phyloP scores from a whole-genome alignment of 2,329 filamentous ascomycete genomes.

The Colletotrichum sidae region DNA sequence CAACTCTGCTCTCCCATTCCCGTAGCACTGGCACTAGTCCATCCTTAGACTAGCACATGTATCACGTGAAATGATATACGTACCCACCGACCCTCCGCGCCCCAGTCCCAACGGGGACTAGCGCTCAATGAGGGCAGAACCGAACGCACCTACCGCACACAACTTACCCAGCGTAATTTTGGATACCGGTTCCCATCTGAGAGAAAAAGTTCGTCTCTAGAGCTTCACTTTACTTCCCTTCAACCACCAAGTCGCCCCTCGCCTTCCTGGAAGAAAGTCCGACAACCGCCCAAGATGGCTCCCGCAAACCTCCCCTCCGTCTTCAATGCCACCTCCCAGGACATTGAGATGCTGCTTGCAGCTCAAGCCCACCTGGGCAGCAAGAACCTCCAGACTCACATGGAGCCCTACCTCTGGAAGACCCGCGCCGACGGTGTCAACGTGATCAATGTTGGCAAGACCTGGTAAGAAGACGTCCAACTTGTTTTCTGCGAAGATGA shows the following conservation, averaged over 20 bases:
- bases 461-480: constrained; percentile 79
- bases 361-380: constrained; percentile 96
- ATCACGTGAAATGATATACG: constrained; percentile 47
- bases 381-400: constrained; percentile 99
- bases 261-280: constrained; percentile 38
- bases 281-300: constrained; percentile 78
- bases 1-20: constrained; percentile 7
- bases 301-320: constrained; percentile 91
- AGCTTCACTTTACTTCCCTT: constrained; percentile 34
- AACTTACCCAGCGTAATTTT: constrained; percentile 20
- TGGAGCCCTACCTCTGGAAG: constrained; percentile 99
- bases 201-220: not conserved
- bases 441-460: constrained; percentile 99
- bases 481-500: not conserved
- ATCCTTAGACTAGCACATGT: constrained; percentile 36
- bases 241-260: constrained; percentile 41
- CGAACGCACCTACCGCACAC: constrained; percentile 25
- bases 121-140: constrained; percentile 24
- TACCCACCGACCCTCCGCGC: not conserved
- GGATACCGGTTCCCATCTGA: not conserved
- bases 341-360: constrained; percentile 99
- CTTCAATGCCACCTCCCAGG: constrained; percentile 97
- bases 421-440: constrained; percentile 98
- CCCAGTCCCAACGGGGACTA: constrained; percentile 9
- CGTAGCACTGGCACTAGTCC: constrained; percentile 17